Conservation (phyloP, 2,329 filamentous ascomycete species). For the Hypomyces rosellus region DNA sequence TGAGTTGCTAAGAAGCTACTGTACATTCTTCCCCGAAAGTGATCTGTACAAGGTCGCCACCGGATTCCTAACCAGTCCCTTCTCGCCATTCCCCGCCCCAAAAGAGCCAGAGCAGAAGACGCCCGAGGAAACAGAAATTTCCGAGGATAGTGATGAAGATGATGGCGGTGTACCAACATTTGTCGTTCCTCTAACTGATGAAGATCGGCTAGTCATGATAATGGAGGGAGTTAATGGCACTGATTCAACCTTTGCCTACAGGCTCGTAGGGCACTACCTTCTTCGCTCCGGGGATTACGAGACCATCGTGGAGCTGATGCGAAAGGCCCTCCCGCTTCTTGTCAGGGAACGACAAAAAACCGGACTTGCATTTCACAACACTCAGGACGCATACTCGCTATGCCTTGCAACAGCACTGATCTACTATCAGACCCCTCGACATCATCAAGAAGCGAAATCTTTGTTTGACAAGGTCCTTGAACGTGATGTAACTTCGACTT, state of each 20-base stretch:
- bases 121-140: constrained; percentile 25
- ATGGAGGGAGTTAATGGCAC: constrained; percentile 61
- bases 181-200: constrained; percentile 57
- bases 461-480: constrained; percentile 78
- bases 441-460: constrained; percentile 81
- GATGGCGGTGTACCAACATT: constrained; percentile 50
- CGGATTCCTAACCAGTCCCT: constrained; percentile 73
- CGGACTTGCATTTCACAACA: constrained; percentile 63
- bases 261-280: constrained; percentile 78
- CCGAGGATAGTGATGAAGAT: constrained; percentile 53
- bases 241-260: constrained; percentile 73
- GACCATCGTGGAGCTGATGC: constrained; percentile 70
- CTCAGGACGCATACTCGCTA: constrained; percentile 66
- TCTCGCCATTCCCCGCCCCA: constrained; percentile 68
- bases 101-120: constrained; percentile 19
- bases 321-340: constrained; percentile 62
- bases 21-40: constrained; percentile 74
- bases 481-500: constrained; percentile 68
- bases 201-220: constrained; percentile 78
- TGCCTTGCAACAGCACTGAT: constrained; percentile 83
- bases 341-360: constrained; percentile 56
- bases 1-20: constrained; percentile 72
- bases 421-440: constrained; percentile 80
- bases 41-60: constrained; percentile 77
- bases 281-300: constrained; percentile 80